phyloP scores from a whole-genome alignment of 257 asterid genomes.

The Nicotiana attenuata region DNA sequence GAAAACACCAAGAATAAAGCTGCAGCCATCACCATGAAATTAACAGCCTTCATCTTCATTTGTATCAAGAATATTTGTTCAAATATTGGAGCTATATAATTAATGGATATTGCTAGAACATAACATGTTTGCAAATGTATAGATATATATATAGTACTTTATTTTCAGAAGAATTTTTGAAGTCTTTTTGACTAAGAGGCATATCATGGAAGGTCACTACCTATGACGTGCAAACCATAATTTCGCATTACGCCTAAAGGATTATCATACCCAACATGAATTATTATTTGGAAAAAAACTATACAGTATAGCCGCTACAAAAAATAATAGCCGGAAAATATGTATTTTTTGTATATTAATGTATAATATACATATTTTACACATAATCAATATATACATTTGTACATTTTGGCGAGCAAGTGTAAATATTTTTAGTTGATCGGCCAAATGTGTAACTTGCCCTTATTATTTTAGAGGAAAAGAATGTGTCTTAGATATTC shows the following conservation, averaged over 20 bases:
- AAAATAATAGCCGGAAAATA: too few species aligned
- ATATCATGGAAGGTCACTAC: conserved; percentile 22
- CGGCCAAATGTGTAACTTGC: too few species aligned
- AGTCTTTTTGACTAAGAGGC: neutral
- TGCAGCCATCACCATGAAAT: conserved; percentile 8
- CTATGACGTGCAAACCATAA: conserved; percentile 31
- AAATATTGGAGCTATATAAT: neutral
- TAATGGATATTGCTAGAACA: neutral
- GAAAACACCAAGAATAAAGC: conserved; percentile 11
- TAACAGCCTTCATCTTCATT: conserved; percentile 6
- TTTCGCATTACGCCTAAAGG: neutral
- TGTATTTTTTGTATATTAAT: too few species aligned
- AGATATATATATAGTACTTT: neutral
- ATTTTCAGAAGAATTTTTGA: neutral
- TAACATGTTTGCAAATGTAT: neutral
- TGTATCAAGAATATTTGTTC: neutral
- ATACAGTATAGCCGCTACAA: too few species aligned
- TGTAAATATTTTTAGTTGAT: too few species aligned
- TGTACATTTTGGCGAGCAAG: too few species aligned
- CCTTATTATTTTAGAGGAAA: neutral
- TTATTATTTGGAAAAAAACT: too few species aligned
- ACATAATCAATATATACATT: too few species aligned
- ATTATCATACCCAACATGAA: neutral
- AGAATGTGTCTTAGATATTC: neutral
- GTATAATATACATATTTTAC: too few species aligned